Conservation (phyloP, 352 stramenopile species). For the Phytophthora sp. region DNA sequence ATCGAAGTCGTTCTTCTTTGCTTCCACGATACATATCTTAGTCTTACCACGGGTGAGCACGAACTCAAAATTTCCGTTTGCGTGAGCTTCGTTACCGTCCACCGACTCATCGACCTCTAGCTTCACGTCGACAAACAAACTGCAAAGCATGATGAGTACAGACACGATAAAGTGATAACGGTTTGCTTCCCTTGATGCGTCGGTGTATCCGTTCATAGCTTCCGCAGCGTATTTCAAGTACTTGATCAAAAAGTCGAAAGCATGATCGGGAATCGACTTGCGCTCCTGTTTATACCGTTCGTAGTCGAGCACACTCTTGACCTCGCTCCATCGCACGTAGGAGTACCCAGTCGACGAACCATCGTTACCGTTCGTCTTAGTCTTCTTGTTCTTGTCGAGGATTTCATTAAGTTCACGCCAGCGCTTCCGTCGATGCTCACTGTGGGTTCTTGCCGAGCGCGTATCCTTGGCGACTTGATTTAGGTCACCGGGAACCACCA, state of each 20-base stretch:
- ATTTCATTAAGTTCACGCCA: neutral
- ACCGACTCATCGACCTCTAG: neutral
- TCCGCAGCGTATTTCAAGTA: neutral
- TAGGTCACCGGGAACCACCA: slow-evolving; percentile 10
- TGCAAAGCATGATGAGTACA: neutral
- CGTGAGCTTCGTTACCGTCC: neutral
- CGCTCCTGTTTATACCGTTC: neutral
- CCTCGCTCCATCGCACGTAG: neutral
- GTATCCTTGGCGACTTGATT: too few species aligned
- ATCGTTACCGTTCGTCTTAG: neutral
- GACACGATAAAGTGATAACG: neutral
- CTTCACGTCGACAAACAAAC: neutral
- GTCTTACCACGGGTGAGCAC: neutral
- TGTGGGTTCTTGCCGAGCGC: neutral
- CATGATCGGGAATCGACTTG: too few species aligned
- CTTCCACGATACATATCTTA: slow-evolving; percentile 55
- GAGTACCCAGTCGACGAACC: neutral
- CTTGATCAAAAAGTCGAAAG: too few species aligned
- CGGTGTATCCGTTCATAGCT: neutral
- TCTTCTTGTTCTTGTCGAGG: neutral
- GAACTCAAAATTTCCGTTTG: neutral
- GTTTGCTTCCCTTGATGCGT: too few species aligned
- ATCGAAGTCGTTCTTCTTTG: slow-evolving; percentile 56
- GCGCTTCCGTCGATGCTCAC: neutral
- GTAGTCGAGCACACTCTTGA: neutral